Evolutionary conservation across 192 early-diverging fungal genomes (phyloP).

Genomic region (Oehlia diaphana): DNA sequence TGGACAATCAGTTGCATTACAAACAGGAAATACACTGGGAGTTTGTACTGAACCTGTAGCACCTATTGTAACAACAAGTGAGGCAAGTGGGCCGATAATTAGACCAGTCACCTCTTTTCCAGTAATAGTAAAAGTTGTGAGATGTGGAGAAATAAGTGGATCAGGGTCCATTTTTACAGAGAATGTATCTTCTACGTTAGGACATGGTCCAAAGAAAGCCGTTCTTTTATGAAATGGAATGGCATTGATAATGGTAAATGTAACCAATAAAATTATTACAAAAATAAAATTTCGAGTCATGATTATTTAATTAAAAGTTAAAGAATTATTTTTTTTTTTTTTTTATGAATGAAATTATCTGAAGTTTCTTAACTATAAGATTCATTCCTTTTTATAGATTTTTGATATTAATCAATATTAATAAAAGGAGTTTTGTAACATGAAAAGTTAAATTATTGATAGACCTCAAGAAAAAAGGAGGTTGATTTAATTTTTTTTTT

Average conservation of each 20-base stretch:
- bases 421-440: not conserved
- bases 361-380: conserved; percentile 8
- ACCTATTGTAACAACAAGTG: conserved; percentile 14
- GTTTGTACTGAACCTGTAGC: not conserved
- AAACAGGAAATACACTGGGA: conserved; percentile 8
- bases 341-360: conserved; percentile 1
- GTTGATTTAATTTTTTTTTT: no score
- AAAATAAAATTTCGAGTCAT: conserved; percentile 13
- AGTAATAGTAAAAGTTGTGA: conserved; percentile 10
- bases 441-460: conserved; percentile 16
- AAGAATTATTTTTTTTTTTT: no score
- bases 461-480: not conserved
- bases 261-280: conserved; percentile 7
- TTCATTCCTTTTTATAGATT: conserved; percentile 10
- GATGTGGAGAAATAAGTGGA: conserved; percentile 15
- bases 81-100: conserved; percentile 8
- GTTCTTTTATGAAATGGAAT: conserved; percentile 5
- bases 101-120: not conserved
- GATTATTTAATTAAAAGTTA: not conserved
- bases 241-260: conserved; percentile 11
- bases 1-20: conserved; percentile 12
- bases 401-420: no score
- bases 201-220: conserved; percentile 11
- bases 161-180: not conserved
- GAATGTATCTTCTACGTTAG: conserved; percentile 18